Evolutionary conservation across 2,329 filamentous ascomycete genomes (phyloP).

Genomic region (Fusarium poae): DNA sequence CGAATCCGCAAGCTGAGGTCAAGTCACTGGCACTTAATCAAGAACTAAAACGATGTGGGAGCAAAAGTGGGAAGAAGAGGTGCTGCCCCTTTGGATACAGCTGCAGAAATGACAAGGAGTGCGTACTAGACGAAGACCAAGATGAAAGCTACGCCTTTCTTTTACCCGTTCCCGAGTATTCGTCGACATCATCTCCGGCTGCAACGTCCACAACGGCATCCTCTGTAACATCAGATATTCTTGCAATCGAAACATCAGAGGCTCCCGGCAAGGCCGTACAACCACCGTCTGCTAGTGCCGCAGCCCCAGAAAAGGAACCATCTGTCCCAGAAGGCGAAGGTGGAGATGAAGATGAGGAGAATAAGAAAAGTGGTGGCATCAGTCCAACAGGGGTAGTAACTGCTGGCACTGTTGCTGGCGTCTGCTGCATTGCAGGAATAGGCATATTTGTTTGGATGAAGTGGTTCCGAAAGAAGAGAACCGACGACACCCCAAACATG

Average conservation of each 20-base stretch:
- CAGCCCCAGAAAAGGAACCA: conserved; percentile 25
- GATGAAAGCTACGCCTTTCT: conserved; percentile 41
- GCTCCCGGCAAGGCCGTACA: conserved; percentile 24
- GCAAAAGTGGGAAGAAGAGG: conserved; percentile 22
- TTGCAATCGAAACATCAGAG: conserved; percentile 40
- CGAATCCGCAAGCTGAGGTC: conserved; percentile 38
- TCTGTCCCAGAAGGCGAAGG: conserved; percentile 16
- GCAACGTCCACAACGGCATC: conserved; percentile 23
- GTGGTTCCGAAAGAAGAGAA: conserved; percentile 42
- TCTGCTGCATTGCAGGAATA: conserved; percentile 42
- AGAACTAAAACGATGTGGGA: conserved; percentile 40
- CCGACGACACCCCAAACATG: conserved; percentile 10
- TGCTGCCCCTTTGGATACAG: conserved; percentile 49
- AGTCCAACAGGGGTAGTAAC: conserved; percentile 43
- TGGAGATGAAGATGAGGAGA: conserved; percentile 13
- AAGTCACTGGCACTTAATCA: conserved; percentile 40
- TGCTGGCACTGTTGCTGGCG: conserved; percentile 43
- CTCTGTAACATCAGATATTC: conserved; percentile 18
- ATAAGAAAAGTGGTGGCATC: conserved; percentile 16
- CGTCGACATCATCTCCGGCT: conserved; percentile 11
- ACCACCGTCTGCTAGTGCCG: conserved; percentile 21
- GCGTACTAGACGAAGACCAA: conserved; percentile 43
- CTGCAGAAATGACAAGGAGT: conserved; percentile 36
- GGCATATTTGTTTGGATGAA: conserved; percentile 48
- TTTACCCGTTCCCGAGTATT: conserved; percentile 31